A percentile compares a stretch with the other conserved stretches of the same genome.
Conservation (phyloP, 106 monocot genomes). For the Ottelia alismoides region DNA sequence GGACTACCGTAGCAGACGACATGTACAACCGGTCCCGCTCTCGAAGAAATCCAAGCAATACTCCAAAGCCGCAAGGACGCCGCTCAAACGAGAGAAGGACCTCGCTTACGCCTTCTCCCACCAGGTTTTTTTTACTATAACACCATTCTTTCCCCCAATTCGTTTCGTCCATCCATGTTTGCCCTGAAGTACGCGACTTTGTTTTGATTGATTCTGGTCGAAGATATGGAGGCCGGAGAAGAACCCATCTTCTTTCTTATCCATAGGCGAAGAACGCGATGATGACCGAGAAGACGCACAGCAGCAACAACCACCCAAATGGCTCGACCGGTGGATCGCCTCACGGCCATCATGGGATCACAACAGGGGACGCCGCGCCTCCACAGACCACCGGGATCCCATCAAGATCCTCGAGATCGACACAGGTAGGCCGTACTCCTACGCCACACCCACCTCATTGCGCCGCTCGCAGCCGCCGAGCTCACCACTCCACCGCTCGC, state of each 20-base stretch:
- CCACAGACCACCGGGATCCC: constrained; percentile 46
- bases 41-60: constrained; percentile 61
- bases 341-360: constrained; percentile 47
- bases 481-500: constrained; percentile 29
- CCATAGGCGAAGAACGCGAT: too few species aligned
- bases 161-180: too few species aligned
- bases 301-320: background rate
- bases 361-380: constrained; percentile 30
- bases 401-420: constrained; percentile 71
- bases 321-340: constrained; percentile 49
- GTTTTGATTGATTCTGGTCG: background rate
- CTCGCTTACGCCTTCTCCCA: constrained; percentile 55
- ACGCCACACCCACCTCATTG: too few species aligned
- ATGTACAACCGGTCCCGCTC: constrained; percentile 47
- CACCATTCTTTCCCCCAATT: too few species aligned
- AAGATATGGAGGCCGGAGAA: constrained; percentile 36
- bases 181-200: too few species aligned
- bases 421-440: constrained; percentile 48
- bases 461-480: too few species aligned
- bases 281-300: constrained; percentile 6
- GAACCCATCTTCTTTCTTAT: too few species aligned
- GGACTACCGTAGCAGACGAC: constrained; percentile 29
- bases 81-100: constrained; percentile 43
- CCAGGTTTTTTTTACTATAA: constrained; percentile 9
- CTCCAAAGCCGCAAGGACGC: constrained; percentile 40